These are phyloP conservation scores for Mrakia blollopis DNA, from an alignment of 768 basidiomycete genomes.

Conservation along the genomic window DNA sequence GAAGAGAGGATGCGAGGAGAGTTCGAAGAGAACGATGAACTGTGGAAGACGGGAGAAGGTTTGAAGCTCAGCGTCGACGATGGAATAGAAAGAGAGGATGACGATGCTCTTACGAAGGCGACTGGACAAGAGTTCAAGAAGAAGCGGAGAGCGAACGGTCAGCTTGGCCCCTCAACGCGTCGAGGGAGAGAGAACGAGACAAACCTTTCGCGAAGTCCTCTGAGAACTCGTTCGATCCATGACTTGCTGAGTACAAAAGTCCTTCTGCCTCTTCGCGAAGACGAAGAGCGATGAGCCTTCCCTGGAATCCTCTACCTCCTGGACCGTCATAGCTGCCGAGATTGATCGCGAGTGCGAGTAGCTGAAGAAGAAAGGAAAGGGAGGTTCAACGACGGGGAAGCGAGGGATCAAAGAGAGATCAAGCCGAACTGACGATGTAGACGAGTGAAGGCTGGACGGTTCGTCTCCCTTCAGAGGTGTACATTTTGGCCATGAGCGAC, in stretches of 20 bases:
- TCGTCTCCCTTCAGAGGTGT: neutral
- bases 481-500: neutral
- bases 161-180: too few species aligned
- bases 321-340: neutral
- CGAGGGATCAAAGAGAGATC: neutral
- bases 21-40: conserved; percentile 1
- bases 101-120: conserved; percentile 8
- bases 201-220: neutral
- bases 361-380: neutral
- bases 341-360: conserved; percentile 8
- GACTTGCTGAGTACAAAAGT: neutral
- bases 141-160: neutral
- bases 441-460: neutral
- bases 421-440: neutral
- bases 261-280: neutral
- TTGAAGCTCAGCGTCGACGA: too few species aligned
- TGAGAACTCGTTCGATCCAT: neutral
- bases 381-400: neutral
- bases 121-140: neutral
- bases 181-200: neutral
- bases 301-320: neutral
- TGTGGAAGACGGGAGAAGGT: neutral
- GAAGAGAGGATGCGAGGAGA: neutral
- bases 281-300: neutral
- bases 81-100: neutral